phyloP scores from a whole-genome alignment of 164 flowering plant genomes.

The Tinospora cordifolia region DNA sequence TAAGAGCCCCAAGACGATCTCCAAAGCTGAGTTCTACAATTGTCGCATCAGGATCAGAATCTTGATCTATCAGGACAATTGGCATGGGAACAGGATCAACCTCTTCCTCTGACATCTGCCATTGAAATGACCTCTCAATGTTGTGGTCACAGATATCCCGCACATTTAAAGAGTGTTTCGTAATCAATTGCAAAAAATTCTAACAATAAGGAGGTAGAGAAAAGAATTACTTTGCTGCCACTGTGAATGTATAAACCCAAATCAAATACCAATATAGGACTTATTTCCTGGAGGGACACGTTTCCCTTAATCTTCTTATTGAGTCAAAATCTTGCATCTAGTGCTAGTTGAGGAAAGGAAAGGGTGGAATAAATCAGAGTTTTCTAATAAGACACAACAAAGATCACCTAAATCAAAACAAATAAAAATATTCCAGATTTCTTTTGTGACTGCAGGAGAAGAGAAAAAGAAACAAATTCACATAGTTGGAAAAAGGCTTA shows the following conservation, averaged over 20 bases:
- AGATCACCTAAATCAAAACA: background rate
- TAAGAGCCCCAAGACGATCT: constrained; percentile 92
- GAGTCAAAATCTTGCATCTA: background rate
- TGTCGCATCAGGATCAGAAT: constrained; percentile 67
- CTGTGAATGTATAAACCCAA: background rate
- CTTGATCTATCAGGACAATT: constrained; percentile 77
- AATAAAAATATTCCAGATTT: background rate
- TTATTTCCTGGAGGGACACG: background rate
- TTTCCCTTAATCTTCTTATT: background rate
- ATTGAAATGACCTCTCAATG: constrained; percentile 1
- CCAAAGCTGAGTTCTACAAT: constrained; percentile 90
- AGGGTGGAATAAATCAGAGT: background rate
- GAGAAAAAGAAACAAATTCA: too few relatives aligned
- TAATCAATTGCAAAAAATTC: too few relatives aligned
- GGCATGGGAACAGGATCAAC: constrained; percentile 72
- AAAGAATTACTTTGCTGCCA: background rate
- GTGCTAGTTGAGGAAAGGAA: background rate
- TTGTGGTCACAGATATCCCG: background rate
- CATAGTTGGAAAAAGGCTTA: too few relatives aligned
- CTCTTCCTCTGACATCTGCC: constrained; percentile 44
- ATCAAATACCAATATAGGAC: background rate
- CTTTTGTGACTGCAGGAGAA: background rate
- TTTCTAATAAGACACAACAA: background rate
- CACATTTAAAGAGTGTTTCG: background rate
- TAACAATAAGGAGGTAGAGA: background rate